These are phyloP conservation scores for Emericellopsis cladophorae DNA, from an alignment of 2,329 filamentous ascomycete genomes.

Conservation along the genomic window DNA sequence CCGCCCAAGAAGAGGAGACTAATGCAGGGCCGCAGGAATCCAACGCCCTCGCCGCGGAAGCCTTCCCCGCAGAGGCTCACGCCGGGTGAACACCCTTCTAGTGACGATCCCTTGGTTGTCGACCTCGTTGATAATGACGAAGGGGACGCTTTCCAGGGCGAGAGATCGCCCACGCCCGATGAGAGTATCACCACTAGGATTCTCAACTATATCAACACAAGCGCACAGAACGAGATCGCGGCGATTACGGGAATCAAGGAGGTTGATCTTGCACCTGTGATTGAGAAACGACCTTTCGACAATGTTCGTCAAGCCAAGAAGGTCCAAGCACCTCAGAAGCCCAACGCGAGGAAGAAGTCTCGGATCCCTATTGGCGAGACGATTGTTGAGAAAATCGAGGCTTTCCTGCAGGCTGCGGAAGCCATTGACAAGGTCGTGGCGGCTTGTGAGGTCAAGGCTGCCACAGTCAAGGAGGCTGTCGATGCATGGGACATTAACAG, in stretches of 20 bases:
- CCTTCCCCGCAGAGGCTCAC: slow-evolving; percentile 1
- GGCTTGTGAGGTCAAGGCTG: slow-evolving; percentile 61
- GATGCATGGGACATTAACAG: slow-evolving; percentile 35
- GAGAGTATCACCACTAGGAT: slow-evolving; percentile 33
- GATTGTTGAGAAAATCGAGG: slow-evolving; percentile 39
- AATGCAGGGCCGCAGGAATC: slow-evolving; percentile 20
- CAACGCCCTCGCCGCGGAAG: slow-evolving; percentile 11
- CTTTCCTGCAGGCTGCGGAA: slow-evolving; percentile 69
- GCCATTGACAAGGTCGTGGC: slow-evolving; percentile 74
- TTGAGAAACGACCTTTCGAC: slow-evolving; percentile 64
- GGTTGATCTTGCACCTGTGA: slow-evolving; percentile 53
- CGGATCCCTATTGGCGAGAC: slow-evolving; percentile 38
- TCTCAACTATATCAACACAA: slow-evolving; percentile 73
- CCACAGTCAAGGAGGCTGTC: slow-evolving; percentile 33
- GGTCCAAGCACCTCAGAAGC: slow-evolving; percentile 42
- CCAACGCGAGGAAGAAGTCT: slow-evolving; percentile 30
- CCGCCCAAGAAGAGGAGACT: slow-evolving; percentile 10
- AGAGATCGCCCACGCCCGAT: slow-evolving; percentile 13
- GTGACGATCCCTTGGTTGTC: slow-evolving; percentile 20
- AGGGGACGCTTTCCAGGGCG: slow-evolving; percentile 25
- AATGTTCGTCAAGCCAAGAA: slow-evolving; percentile 51
- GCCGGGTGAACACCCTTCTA: slow-evolving; percentile 12
- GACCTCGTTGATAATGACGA: slow-evolving; percentile 25
- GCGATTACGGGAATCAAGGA: slow-evolving; percentile 70
- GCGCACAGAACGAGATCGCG: slow-evolving; percentile 60